These are phyloP conservation scores for Drechslerella coelobrocha DNA, from an alignment of 2,329 filamentous ascomycete genomes.

Conservation along the genomic window DNA sequence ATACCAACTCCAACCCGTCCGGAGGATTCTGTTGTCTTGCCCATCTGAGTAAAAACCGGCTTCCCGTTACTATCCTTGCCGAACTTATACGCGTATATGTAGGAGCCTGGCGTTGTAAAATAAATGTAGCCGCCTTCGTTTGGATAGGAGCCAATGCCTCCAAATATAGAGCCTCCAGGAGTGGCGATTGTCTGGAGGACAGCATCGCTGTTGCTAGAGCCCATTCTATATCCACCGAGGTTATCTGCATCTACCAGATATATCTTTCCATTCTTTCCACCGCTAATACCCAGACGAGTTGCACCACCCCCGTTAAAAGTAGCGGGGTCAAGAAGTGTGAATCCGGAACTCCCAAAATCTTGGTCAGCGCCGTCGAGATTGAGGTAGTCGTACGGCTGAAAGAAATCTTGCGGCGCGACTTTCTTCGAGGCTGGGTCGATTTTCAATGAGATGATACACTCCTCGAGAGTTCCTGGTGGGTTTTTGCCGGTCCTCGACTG, in stretches of 20 bases:
- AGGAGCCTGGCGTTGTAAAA: constrained; percentile 55
- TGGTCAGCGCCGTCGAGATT: constrained; percentile 36
- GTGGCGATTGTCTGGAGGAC: constrained; percentile 57
- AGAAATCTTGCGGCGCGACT: constrained; percentile 63
- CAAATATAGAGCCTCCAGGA: constrained; percentile 55
- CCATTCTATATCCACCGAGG: constrained; percentile 60
- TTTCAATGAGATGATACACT: constrained; percentile 58
- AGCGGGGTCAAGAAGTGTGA: constrained; percentile 60
- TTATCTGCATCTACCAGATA: constrained; percentile 60
- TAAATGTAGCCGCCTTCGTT: constrained; percentile 61
- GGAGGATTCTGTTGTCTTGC: constrained; percentile 54
- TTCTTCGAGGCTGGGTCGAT: constrained; percentile 58
- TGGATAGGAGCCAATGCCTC: constrained; percentile 58
- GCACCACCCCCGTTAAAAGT: constrained; percentile 56
- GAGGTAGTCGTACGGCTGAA: constrained; percentile 63
- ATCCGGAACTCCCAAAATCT: constrained; percentile 61
- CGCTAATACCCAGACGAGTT: constrained; percentile 54
- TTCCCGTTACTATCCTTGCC: constrained; percentile 45
- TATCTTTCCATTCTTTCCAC: constrained; percentile 57
- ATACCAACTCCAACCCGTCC: constrained; percentile 56
- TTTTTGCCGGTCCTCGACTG: constrained; percentile 33
- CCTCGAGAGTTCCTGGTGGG: constrained; percentile 39
- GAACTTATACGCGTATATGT: constrained; percentile 56
- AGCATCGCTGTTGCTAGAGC: constrained; percentile 57
- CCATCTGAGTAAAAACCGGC: constrained; percentile 56